A percentile compares a stretch with the other conserved stretches of the same genome.
phyloP scores from a whole-genome alignment of 352 stramenopile species.

The Phytopythium oedochilum region DNA sequence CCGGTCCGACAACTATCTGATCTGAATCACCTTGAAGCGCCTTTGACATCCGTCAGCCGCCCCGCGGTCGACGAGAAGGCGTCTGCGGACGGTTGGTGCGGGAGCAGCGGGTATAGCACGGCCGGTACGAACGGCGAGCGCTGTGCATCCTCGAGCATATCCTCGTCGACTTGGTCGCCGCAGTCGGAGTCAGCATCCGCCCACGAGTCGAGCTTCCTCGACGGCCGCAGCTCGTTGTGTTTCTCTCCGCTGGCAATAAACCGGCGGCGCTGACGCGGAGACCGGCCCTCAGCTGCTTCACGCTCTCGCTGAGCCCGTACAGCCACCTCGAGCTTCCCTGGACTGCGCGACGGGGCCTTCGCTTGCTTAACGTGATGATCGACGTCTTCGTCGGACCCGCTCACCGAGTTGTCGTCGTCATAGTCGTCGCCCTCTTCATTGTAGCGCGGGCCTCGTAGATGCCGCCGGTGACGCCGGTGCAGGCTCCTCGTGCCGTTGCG shows the following conservation, averaged over 20 bases:
- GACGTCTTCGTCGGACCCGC: background rate
- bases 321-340: conserved; percentile 27
- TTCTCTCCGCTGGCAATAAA: conserved; percentile 20
- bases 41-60: background rate
- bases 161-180: conserved; percentile 11
- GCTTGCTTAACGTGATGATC: background rate
- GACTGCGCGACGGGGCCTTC: conserved; percentile 14
- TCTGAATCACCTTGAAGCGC: conserved; percentile 2
- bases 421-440: conserved; percentile 9
- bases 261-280: background rate
- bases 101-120: conserved; percentile 57
- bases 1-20: no score
- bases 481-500: conserved; percentile 16
- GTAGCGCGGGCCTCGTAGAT: conserved; percentile 8
- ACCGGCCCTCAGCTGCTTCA: background rate
- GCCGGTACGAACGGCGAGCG: conserved; percentile 43
- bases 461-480: background rate
- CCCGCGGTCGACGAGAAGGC: background rate
- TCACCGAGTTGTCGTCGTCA: background rate
- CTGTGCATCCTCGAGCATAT: conserved; percentile 19
- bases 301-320: conserved; percentile 23
- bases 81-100: conserved; percentile 10
- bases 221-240: conserved; percentile 23
- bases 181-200: conserved; percentile 5
- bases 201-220: background rate